Evolutionary conservation across 2,329 filamentous ascomycete species (phyloP).

Genomic region (Ceratocystis lukuohia): DNA sequence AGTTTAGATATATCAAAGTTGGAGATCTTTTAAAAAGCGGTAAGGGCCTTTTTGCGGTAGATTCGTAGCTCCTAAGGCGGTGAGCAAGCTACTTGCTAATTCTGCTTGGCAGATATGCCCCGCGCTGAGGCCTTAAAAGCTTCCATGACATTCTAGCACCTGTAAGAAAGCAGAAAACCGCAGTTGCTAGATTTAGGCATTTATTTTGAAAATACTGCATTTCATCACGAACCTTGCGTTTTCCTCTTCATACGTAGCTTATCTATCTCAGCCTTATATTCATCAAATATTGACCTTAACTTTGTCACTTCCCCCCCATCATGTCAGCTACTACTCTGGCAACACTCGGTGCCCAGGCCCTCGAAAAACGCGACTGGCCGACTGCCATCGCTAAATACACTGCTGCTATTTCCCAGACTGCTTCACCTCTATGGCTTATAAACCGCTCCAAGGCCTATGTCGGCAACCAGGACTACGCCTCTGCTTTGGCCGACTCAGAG

Average conservation of each 20-base stretch:
- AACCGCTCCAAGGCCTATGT: constrained; percentile 69
- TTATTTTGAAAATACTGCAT: background rate
- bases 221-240: background rate
- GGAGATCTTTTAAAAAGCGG: background rate
- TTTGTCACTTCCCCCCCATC: background rate
- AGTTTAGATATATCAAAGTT: background rate
- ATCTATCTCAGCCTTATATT: background rate
- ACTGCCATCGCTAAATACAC: constrained; percentile 57
- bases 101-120: constrained; percentile 15
- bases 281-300: background rate
- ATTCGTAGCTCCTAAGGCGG: background rate
- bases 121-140: background rate
- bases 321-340: constrained; percentile 37
- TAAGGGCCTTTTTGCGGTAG: background rate
- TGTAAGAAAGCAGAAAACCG: background rate
- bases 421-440: constrained; percentile 65
- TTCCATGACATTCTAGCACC: constrained; percentile 13
- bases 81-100: constrained; percentile 1
- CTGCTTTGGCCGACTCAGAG: constrained; percentile 58
- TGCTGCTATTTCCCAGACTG: constrained; percentile 49
- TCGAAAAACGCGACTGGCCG: constrained; percentile 49
- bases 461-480: constrained; percentile 44
- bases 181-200: background rate
- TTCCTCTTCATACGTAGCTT: background rate
- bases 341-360: constrained; percentile 50